Base-by-base conservation (phyloP, 345 rosid genomes). In the Linum tenue region DNA sequence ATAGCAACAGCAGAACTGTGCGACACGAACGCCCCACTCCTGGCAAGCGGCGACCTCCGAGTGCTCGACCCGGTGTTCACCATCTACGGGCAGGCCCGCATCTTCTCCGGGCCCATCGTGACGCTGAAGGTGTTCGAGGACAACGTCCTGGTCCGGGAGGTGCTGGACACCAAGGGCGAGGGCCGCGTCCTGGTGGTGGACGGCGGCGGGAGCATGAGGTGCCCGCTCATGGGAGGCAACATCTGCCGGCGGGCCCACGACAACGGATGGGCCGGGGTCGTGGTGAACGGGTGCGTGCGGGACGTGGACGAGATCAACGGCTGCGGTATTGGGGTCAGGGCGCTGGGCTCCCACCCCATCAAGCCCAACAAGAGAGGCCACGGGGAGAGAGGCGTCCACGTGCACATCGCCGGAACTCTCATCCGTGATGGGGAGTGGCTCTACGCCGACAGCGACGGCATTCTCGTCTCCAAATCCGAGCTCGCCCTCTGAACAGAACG, bases 181-280 rank as follows among this genome's bases (percentile, higher is more conserved):
- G 94, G 96, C 7, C 65, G 86, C 55, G 98, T 90, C 50, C 78
- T 92, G 5, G 89, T 92, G 11, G 77, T 86, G 48, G 97, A 92
- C 65, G 94, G 98, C 31, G 97, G 94, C 56, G 97, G 87, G 63
- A 92, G 98, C 91, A 71, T 55, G 78, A 85, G 95, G 67, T 87
- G 96, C 63, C 91, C 97, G 11, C 72, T 92, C 75, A 75, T 88
- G 37, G 96, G 98, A 55, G 91, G 94, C 44, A 90, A 88, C 74
- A 71, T 88, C 9, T 94, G 75, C 43, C 90, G 83, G 67, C 67
- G 82, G 51, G 96, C 94, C 57, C 94, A 85, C 62, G 87, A 84
- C 65, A 86, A 75, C 62, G 98, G 96, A n/a, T 92, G 96, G 96
- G 67, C 79, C 0, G 98, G 98, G 4, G 79, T 90, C 16, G 64